Evolutionary conservation across 495 filamentous ascomycete genomes (phyloP), one percentile per base, ranked within the genome.

Genomic region (Aspergillus nanangensis): DNA sequence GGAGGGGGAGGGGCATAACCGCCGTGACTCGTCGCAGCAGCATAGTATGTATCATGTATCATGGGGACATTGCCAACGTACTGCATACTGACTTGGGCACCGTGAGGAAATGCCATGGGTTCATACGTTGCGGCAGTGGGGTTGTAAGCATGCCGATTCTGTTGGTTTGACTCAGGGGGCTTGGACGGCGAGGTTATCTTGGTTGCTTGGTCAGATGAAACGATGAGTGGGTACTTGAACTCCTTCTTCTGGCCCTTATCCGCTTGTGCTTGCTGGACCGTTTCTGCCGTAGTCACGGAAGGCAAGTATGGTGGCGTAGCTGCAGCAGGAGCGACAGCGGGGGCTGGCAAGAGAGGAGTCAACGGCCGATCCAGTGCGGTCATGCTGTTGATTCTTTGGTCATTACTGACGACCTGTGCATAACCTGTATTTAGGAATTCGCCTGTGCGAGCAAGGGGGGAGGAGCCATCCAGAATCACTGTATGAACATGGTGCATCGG

Each of bases 1-100:
- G 59, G 59, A 11, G 59, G 56, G 10, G 59, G 23, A 29, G 59
- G 59, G 17, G 56, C 59, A 36, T 49, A 57, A 9, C 56, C 56
- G 11, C 56, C 59, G 38, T 55, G 48, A 21, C 44, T 55, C 14
- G 56, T 59, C 24, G 41, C 19, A 25, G 41, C 55, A 17, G 42
- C 3, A 15, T 38, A 46, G 22, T 41, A 42, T 5, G 25, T 24
- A 3, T 14, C 14, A 0, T 50, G 35, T 22, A 45, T 23, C 21
- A 34, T 23, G 17, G 45, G 21, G 0, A 29, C 38, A 3, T 25
- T 14, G n/a, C 25, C 24, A 11, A 29, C 23, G 21, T 24, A 11
- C 20, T 39, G 37, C 19, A 10, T 15, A 24, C 18, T 19, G n/a
- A n/a, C n/a, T n/a, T n/a, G n/a, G 21, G 21, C 18, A 21, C 18